Conservation (phyloP, 768 basidiomycete genomes). For the Cystofilobasidium ferigula region DNA sequence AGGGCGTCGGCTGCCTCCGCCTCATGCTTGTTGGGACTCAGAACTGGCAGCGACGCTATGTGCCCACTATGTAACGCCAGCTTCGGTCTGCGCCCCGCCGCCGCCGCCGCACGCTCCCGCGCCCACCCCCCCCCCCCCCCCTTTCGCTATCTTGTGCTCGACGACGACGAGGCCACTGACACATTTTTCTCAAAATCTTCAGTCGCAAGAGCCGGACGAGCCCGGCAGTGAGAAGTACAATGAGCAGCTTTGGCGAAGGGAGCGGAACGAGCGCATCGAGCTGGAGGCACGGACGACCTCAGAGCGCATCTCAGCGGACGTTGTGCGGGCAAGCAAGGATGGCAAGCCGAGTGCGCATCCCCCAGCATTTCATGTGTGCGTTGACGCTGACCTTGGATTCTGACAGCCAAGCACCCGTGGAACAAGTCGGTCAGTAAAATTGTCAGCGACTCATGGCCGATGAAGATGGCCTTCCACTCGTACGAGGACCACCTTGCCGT, state of each 20-base stretch:
- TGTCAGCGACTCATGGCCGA: constrained; percentile 38
- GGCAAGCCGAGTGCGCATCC: constrained; percentile 56
- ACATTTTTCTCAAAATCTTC: constrained; percentile 3
- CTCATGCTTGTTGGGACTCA: too few relatives aligned
- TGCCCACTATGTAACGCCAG: too few relatives aligned
- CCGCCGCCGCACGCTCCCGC: too few relatives aligned
- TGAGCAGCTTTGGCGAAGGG: constrained; percentile 86
- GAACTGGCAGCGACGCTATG: too few relatives aligned
- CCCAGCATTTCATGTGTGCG: neutral
- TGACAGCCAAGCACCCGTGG: constrained; percentile 36
- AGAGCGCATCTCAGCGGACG: constrained; percentile 16
- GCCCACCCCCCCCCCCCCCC: too few relatives aligned
- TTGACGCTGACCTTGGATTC: neutral
- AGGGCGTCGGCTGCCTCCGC: too few relatives aligned
- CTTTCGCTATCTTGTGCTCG: too few relatives aligned
- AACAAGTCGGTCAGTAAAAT: constrained; percentile 38
- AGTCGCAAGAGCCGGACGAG: constrained; percentile 87
- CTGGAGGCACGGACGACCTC: constrained; percentile 39
- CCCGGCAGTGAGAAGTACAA: constrained; percentile 89
- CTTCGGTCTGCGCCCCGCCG: too few relatives aligned
- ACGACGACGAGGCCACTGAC: too few relatives aligned
- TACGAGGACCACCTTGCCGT: constrained; percentile 81
- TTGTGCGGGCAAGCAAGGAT: constrained; percentile 46
- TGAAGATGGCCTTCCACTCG: constrained; percentile 78
- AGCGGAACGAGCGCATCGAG: constrained; percentile 72